Base-by-base conservation (phyloP, 139 green algal species). In the Volvox africanus region DNA sequence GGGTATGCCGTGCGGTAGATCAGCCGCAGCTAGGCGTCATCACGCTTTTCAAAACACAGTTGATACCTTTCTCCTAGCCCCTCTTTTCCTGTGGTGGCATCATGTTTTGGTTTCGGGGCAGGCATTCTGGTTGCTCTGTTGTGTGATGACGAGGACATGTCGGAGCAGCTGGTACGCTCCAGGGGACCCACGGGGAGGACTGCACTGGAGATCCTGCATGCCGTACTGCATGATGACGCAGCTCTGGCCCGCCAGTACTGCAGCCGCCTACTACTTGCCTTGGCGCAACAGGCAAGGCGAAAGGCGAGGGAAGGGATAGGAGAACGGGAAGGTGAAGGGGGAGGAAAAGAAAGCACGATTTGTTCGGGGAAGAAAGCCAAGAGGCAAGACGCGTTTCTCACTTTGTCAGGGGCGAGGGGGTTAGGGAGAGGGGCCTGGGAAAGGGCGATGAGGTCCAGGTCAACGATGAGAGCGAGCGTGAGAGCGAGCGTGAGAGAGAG, bases 121-220 rank as follows among this genome's bases (percentile, higher is more conserved):
- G 82, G 82, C 33, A 88, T 79, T 32, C 82, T 88, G 1, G 21
- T 88, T 22, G 82, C 82, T 5, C 62, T 88, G 33, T 22, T 18
- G 24, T 62, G 44, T 13, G 32, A 62, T 14, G 33, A 79, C 33
- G 30, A 61, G 30, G 62, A 88, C 21, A 35, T 88, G 61, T 30
- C 62, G 3, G 82, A 88, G 62, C 24, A 69, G n/a, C 11, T 87
- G 61, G 61, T 76, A 11, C 81, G 81, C 28, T 2, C 14, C 81
- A 55, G 81, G 18, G 44, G 36, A 1, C 81, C 61, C 20, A 19
- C 50, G 30, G 81, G 36, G 12, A 11, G 35, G 21, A 24, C 61
- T 9, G 30, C 61, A 30, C 28, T 88, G 0, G 62, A 88, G 62
- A 61, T 88, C 16, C 62, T 78, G 18, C 82, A 88, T 55, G 81